Conservation (phyloP, 2,329 filamentous ascomycete genomes). For the Elsinoe batatas region DNA sequence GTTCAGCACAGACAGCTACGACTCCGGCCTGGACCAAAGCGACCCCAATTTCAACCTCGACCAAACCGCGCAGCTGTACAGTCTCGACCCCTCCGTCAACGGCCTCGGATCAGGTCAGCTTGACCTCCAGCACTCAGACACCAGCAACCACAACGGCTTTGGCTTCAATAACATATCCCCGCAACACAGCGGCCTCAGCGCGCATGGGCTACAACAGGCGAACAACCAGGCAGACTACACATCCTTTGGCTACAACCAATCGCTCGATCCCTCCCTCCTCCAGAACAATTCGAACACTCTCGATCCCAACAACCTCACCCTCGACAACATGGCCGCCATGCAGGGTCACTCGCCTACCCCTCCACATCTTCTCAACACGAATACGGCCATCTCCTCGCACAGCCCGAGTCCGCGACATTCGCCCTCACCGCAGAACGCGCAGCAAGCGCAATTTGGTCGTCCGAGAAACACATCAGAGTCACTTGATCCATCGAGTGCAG, state of each 20-base stretch:
- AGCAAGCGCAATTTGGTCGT: conserved; percentile 45
- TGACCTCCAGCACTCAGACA: not conserved
- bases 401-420: conserved; percentile 45
- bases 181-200: not conserved
- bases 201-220: not conserved
- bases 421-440: conserved; percentile 43
- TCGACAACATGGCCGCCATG: conserved; percentile 43
- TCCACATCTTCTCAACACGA: conserved; percentile 47
- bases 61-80: not conserved
- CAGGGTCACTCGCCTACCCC: conserved; percentile 43
- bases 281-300: conserved; percentile 35
- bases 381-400: conserved; percentile 42
- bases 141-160: conserved; percentile 10
- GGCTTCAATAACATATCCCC: not conserved
- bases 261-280: conserved; percentile 51
- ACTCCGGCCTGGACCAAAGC: conserved; percentile 1
- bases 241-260: conserved; percentile 45
- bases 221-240: conserved; percentile 34
- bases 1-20: conserved; percentile 2
- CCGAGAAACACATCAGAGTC: conserved; percentile 48
- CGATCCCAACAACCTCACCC: conserved; percentile 35
- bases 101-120: not conserved
- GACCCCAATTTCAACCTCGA: conserved; percentile 10
- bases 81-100: not conserved
- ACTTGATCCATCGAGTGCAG: conserved; percentile 50